A percentile compares a stretch with the other conserved stretches of the same genome.
Evolutionary conservation across 371 early-diverging fungal species (phyloP).

Genomic region (Saksenaea oblongispora): DNA sequence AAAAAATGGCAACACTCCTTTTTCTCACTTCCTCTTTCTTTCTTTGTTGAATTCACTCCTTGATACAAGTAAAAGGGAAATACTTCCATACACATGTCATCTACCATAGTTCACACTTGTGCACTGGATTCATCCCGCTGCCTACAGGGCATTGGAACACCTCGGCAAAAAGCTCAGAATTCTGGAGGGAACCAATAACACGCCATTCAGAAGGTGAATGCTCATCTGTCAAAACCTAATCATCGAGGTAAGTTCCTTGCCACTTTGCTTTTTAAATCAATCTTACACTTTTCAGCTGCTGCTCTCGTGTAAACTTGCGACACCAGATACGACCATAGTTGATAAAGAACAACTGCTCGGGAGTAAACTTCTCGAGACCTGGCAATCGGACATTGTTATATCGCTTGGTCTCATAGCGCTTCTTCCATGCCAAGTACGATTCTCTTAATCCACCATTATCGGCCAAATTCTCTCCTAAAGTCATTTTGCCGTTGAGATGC

Average conservation of each 20-base stretch:
- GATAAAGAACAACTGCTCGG: conserved; percentile 58
- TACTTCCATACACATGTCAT: not conserved
- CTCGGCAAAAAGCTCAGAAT: conserved; percentile 61
- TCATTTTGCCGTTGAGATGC: conserved; percentile 58
- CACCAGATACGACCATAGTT: conserved; percentile 60
- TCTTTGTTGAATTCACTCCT: not conserved
- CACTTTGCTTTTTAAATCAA: not conserved
- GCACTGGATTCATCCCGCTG: conserved; percentile 55
- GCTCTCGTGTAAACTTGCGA: conserved; percentile 37
- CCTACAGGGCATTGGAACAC: conserved; percentile 62
- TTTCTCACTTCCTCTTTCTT: not conserved
- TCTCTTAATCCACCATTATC: conserved; percentile 73
- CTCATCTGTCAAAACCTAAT: conserved; percentile 44
- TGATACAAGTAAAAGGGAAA: conserved; percentile 4
- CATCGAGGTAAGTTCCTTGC: not conserved
- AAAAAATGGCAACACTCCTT: not conserved
- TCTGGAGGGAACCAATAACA: conserved; percentile 65
- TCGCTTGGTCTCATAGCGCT: conserved; percentile 12
- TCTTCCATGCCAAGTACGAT: conserved; percentile 29
- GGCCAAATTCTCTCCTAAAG: conserved; percentile 74
- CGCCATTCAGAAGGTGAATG: conserved; percentile 60
- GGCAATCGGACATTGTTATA: conserved; percentile 51
- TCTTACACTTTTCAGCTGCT: conserved; percentile 35
- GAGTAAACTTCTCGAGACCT: conserved; percentile 46
- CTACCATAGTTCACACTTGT: conserved; percentile 57